These are phyloP conservation scores for Herpetomonas samuelpessoai DNA, from an alignment of 208 protist genomes.

Conservation along the genomic window DNA sequence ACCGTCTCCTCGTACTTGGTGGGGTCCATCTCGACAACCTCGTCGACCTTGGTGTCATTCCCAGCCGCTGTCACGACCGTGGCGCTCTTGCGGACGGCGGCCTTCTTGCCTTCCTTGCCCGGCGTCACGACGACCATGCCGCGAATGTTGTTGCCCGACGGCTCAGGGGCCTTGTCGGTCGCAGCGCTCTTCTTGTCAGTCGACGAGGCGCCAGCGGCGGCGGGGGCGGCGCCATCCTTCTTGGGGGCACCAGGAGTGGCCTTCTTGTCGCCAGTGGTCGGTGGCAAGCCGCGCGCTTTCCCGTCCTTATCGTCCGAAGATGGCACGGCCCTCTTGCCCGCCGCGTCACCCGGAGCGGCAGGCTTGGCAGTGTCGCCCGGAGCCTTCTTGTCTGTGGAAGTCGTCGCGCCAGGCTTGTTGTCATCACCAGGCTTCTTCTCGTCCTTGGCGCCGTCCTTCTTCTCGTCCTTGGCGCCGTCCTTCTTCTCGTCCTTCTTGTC, in stretches of 20 bases:
- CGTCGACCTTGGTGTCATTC: constrained; percentile 48
- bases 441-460: constrained; percentile 20
- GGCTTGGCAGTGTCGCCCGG: constrained; percentile 11
- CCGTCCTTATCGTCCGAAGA: constrained; percentile 15
- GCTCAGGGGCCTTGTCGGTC: constrained; percentile 8
- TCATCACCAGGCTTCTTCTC: constrained; percentile 8
- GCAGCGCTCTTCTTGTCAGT: constrained; percentile 12
- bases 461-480: constrained; percentile 13
- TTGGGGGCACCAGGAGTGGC: constrained; percentile 20
- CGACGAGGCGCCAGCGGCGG: neutral
- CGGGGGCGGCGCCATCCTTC: constrained; percentile 9
- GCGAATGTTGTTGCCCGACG: constrained; percentile 36
- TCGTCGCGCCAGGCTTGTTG: constrained; percentile 1
- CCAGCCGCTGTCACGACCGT: constrained; percentile 26
- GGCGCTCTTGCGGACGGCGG: constrained; percentile 32
- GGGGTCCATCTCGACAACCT: constrained; percentile 36
- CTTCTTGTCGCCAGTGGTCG: constrained; percentile 1
- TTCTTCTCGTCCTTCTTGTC: constrained; percentile 9
- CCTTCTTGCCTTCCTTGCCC: constrained; percentile 34
- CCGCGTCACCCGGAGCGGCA: neutral
- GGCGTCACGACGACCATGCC: constrained; percentile 25
- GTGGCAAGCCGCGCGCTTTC: constrained; percentile 2
- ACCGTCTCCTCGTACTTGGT: constrained; percentile 34
- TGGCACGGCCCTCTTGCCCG: constrained; percentile 11
- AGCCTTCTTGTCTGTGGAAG: constrained; percentile 12